These are phyloP conservation scores for Gypsophila paniculata DNA, from an alignment of 179 eudicot species.

Conservation along the genomic window DNA sequence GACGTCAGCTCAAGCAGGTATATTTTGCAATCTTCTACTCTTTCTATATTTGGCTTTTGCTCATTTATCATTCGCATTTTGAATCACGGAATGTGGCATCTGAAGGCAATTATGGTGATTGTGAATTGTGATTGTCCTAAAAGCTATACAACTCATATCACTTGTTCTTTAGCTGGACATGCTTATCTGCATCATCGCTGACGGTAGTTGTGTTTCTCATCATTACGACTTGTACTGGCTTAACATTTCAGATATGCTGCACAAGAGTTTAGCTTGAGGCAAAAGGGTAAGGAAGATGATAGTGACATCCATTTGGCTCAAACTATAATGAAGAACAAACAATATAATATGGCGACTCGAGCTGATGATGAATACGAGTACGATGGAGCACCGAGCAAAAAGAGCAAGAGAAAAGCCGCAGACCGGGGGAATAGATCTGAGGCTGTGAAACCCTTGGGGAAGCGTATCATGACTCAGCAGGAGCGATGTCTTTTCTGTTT, in stretches of 20 bases:
- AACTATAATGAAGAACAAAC: conserved; percentile 56
- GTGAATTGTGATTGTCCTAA: not conserved
- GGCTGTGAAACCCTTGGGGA: conserved; percentile 34
- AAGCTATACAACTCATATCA: not conserved
- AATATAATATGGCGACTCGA: conserved; percentile 44
- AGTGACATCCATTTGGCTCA: conserved; percentile 72
- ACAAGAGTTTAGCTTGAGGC: conserved; percentile 45
- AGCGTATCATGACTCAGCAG: conserved; percentile 73
- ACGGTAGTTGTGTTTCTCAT: not conserved
- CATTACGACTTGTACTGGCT: not conserved
- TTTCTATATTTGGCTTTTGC: not conserved
- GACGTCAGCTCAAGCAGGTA: conserved; percentile 70
- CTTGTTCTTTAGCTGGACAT: not conserved
- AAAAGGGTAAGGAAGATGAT: conserved; percentile 70
- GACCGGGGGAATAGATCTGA: conserved; percentile 35
- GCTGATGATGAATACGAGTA: conserved; percentile 96
- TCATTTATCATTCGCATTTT: not conserved
- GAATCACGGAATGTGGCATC: not conserved
- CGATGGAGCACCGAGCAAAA: conserved; percentile 70
- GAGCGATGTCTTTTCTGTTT: conserved; percentile 85
- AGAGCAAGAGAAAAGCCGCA: conserved; percentile 49
- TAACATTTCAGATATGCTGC: conserved; percentile 40
- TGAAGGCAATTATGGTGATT: conserved; percentile 1
- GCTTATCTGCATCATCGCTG: not conserved
- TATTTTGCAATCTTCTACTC: conserved; percentile 5